These are phyloP conservation scores for Stachybotrys echinatus DNA, from an alignment of 2,329 filamentous ascomycete genomes.

Conservation along the genomic window DNA sequence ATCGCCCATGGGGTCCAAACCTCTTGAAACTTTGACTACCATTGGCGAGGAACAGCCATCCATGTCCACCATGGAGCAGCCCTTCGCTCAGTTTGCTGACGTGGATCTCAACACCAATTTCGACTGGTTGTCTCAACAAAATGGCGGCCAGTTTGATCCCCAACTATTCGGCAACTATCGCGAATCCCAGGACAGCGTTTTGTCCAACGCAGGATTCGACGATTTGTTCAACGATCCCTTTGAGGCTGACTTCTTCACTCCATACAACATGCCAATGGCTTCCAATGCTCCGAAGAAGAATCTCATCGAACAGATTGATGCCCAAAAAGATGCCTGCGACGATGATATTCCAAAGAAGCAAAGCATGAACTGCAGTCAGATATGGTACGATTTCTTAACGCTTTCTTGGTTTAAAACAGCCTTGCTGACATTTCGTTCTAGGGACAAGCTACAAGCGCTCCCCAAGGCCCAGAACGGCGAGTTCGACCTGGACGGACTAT, in stretches of 20 bases:
- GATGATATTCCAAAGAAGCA: conserved; percentile 55
- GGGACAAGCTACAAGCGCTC: conserved; percentile 86
- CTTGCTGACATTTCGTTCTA: conserved; percentile 42
- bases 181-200: conserved; percentile 78
- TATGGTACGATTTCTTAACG: conserved; percentile 63
- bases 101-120: conserved; percentile 49
- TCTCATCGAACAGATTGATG: conserved; percentile 73
- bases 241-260: conserved; percentile 73
- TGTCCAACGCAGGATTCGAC: conserved; percentile 65
- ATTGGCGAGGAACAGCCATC: conserved; percentile 60
- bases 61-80: conserved; percentile 27
- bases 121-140: conserved; percentile 74
- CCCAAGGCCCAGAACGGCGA: conserved; percentile 85
- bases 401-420: background rate
- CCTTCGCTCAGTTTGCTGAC: conserved; percentile 23
- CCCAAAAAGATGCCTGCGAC: conserved; percentile 62
- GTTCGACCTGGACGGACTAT: conserved; percentile 89
- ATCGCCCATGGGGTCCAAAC: conserved; percentile 62
- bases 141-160: conserved; percentile 83
- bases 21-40: conserved; percentile 56
- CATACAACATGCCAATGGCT: conserved; percentile 63
- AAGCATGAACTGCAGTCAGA: conserved; percentile 80
- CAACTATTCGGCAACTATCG: conserved; percentile 89
- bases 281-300: conserved; percentile 54
- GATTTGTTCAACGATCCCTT: conserved; percentile 74